Conservation (phyloP, 371 early-diverging fungal genomes). For the Amoeboaphelidium protococcarum region DNA sequence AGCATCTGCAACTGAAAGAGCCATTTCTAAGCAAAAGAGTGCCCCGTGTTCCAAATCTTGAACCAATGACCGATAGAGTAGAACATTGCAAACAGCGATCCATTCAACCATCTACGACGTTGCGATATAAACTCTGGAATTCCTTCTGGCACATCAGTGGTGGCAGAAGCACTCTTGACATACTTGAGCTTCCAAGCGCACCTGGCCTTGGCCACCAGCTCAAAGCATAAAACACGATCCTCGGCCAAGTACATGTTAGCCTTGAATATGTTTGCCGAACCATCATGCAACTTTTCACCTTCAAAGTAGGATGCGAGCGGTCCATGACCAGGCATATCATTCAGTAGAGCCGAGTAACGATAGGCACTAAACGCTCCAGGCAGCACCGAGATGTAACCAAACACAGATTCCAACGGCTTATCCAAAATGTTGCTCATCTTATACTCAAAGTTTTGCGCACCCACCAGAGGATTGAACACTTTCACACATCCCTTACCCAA, state of each 20-base stretch:
- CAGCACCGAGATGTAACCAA: constrained; percentile 79
- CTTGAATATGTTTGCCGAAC: background rate
- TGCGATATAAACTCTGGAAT: constrained; percentile 70
- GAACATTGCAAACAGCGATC: constrained; percentile 75
- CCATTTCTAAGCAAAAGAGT: constrained; percentile 27
- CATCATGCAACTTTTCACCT: background rate
- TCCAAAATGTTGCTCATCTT: constrained; percentile 61
- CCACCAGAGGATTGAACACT: constrained; percentile 24
- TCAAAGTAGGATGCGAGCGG: background rate
- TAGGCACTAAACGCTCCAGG: constrained; percentile 42
- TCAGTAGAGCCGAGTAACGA: constrained; percentile 21
- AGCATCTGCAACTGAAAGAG: constrained; percentile 34
- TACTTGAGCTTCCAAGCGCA: constrained; percentile 39
- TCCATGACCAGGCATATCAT: constrained; percentile 23
- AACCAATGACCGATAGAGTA: constrained; percentile 52
- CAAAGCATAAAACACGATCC: constrained; percentile 71
- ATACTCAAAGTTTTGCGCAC: constrained; percentile 66
- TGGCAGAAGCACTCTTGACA: constrained; percentile 35
- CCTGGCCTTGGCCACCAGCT: constrained; percentile 46
- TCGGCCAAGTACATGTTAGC: constrained; percentile 26
- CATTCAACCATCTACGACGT: constrained; percentile 80
- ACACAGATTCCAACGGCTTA: constrained; percentile 82
- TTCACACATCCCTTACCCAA: constrained; percentile 30
- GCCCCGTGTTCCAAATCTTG: constrained; percentile 39
- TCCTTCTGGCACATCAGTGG: constrained; percentile 54